Evolutionary conservation across 805 yeast genomes (phyloP), one percentile per base, ranked within the genome.

Genomic region (Candida takata): DNA sequence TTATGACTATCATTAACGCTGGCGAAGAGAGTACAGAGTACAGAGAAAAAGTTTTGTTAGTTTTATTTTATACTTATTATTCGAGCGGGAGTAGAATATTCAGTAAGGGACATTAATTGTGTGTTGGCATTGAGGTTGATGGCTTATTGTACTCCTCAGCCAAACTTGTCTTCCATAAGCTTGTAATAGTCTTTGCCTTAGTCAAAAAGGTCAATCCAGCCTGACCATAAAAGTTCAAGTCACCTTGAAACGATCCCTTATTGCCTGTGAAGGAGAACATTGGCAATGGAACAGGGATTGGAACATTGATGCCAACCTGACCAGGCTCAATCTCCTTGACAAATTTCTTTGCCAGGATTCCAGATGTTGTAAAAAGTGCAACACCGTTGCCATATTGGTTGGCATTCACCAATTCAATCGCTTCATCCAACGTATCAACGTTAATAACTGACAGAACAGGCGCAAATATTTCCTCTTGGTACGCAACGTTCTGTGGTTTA

Each of bases 251-350:
- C 6, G 84, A 77, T 26, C 76, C 82, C 62, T 78, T 78, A 58
- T 74, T 74, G 19, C 88, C 88, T 10, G 88, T 81, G 64, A 80
- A 80, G 4, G 84, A 77, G 60, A 80, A 80, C 84, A 81, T 77
- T 41, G 88, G 87, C 56, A 81, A 64, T 33, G 88, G 88, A 14
- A 80, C 88, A 5, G 88, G 88, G 42, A 80, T 81, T 12, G 88
- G 87, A 25, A 80, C 85, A 50, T 80, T 80, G 48, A 80, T 68
- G 37, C 88, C 88, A 34, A 80, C 83, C 60, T 80, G 87, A 23
- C 88, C 88, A 37, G 79, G 76, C 40, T 78, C 82, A 43, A 79
- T 73, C 45, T 74, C 69, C 60, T 69, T 74, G 55, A 72, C 78
- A 65, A 81, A 80, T 54, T 74, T 74, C 58, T 78, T 80, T 4